phyloP scores from a whole-genome alignment of 176 grass and related monocot species.

The Lolium multiflorum region DNA sequence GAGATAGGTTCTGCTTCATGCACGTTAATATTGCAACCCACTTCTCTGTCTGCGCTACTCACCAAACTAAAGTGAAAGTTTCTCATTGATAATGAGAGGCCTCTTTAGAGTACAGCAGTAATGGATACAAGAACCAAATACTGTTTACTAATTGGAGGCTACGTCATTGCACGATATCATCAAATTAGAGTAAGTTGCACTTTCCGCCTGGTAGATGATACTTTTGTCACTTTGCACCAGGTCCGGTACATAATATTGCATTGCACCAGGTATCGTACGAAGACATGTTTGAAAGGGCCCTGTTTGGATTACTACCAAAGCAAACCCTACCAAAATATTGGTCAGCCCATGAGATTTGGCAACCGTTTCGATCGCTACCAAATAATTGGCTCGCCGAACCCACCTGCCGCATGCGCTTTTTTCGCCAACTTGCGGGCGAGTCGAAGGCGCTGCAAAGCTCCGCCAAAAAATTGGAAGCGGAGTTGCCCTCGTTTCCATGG shows the following conservation, averaged over 20 bases:
- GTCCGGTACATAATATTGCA: too few species aligned
- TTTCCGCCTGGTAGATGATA: too few species aligned
- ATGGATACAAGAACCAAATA: constrained; percentile 11
- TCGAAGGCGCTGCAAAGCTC: neutral
- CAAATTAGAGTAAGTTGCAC: too few species aligned
- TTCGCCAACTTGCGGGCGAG: neutral
- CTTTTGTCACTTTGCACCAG: too few species aligned
- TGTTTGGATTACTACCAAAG: neutral
- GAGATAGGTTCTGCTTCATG: constrained; percentile 19
- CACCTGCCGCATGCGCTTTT: neutral
- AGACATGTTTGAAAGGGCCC: neutral
- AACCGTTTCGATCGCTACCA: neutral
- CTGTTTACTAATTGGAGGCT: neutral
- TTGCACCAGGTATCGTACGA: too few species aligned
- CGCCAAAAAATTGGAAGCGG: neutral
- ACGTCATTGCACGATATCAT: too few species aligned
- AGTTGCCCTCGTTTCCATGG: neutral
- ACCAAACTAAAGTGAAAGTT: constrained; percentile 10
- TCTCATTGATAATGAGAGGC: neutral
- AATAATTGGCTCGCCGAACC: neutral
- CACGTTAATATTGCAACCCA: constrained; percentile 15
- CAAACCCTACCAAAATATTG: neutral
- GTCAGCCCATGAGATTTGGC: neutral
- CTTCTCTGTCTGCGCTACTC: constrained; percentile 31
- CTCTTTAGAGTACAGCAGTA: constrained; percentile 4